These are phyloP conservation scores for Paraphaeosphaeria sporulosa DNA, from an alignment of 2,329 filamentous ascomycete species.

Conservation along the genomic window DNA sequence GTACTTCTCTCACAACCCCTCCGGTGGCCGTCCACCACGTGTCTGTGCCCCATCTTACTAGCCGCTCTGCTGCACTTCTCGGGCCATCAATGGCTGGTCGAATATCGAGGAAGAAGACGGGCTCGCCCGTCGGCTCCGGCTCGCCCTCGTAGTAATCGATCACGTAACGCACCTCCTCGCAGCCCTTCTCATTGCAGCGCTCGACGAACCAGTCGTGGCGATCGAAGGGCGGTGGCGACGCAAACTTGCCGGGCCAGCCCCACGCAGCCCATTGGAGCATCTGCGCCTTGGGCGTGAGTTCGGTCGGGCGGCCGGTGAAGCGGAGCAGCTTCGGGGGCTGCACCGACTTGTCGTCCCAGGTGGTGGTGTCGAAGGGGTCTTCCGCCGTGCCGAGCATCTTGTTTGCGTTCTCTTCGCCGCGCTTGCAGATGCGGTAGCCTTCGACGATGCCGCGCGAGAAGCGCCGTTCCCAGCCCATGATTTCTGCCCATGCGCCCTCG, in stretches of 20 bases:
- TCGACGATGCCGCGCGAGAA: constrained; percentile 76
- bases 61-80: constrained; percentile 78
- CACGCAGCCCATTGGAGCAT: constrained; percentile 82
- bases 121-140: constrained; percentile 83
- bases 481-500: constrained; percentile 96
- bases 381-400: constrained; percentile 55
- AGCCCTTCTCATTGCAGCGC: constrained; percentile 70
- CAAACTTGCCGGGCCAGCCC: constrained; percentile 81
- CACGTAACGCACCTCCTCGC: constrained; percentile 86
- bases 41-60: constrained; percentile 90
- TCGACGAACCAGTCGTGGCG: constrained; percentile 97
- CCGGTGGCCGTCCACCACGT: constrained; percentile 92
- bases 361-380: constrained; percentile 43
- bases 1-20: constrained; percentile 65
- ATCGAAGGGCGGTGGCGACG: constrained; percentile 86
- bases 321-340: constrained; percentile 76
- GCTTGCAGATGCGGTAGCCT: constrained; percentile 77
- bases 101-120: constrained; percentile 95
- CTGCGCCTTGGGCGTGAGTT: constrained; percentile 89
- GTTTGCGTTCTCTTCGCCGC: constrained; percentile 74
- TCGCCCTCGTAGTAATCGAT: constrained; percentile 95
- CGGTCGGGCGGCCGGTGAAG: constrained; percentile 88
- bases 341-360: constrained; percentile 44
- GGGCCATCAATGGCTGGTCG: constrained; percentile 86
- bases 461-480: constrained; percentile 89